Conservation (phyloP, 2,329 filamentous ascomycete species). For the Ceratocystis huliohia region DNA sequence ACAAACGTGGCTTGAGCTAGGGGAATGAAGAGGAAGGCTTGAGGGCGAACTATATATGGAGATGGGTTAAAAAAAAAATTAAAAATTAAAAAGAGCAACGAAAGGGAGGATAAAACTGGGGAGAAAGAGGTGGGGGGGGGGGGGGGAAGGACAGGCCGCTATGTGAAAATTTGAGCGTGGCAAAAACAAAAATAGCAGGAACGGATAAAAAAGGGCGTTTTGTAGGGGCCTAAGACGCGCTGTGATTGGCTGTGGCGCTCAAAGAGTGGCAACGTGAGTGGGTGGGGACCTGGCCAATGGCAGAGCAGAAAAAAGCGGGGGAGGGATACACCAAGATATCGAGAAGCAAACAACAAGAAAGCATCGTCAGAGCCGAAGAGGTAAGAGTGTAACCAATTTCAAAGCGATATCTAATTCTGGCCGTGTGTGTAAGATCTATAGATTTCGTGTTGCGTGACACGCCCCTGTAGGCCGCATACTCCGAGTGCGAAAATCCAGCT, state of each 20-base stretch:
- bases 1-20: constrained; percentile 13
- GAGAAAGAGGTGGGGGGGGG: neutral
- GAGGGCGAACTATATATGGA: constrained; percentile 26
- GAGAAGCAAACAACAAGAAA: neutral
- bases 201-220: neutral
- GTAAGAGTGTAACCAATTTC: neutral
- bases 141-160: neutral
- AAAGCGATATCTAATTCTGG: too few species aligned
- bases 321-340: neutral
- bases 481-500: too few species aligned
- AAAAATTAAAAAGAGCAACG: neutral
- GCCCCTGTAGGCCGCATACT: too few species aligned
- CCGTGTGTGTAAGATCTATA: too few species aligned
- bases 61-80: neutral
- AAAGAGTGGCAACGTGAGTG: neutral
- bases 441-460: too few species aligned
- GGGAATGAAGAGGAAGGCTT: neutral
- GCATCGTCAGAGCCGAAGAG: neutral
- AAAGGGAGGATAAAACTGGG: neutral
- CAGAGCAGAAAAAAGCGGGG: constrained; percentile 9
- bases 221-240: neutral
- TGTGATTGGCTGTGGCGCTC: neutral
- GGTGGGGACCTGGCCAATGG: neutral
- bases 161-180: constrained; percentile 2
- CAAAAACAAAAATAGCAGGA: neutral